Conservation (phyloP, 2,329 filamentous ascomycete genomes). For the Cadophora malorum region DNA sequence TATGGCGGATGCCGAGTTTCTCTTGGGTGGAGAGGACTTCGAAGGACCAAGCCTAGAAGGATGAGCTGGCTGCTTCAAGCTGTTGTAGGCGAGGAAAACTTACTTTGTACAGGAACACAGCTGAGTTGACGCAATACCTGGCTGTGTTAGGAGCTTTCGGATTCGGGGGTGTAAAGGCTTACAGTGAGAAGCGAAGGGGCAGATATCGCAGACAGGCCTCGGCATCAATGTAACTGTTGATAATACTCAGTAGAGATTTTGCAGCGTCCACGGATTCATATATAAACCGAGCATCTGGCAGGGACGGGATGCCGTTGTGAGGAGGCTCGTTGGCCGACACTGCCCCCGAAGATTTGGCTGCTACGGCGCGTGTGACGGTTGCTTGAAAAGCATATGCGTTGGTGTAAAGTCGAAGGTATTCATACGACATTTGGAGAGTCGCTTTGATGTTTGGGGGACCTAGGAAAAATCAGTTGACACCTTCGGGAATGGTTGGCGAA, state of each 20-base stretch:
- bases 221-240: conserved; percentile 64
- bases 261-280: conserved; percentile 69
- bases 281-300: conserved; percentile 68
- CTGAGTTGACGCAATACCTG: conserved; percentile 62
- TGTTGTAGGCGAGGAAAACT: not conserved
- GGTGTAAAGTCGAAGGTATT: conserved; percentile 74
- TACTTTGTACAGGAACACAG: conserved; percentile 69
- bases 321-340: conserved; percentile 44
- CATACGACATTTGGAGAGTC: conserved; percentile 70
- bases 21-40: conserved; percentile 63
- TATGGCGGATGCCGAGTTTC: conserved; percentile 60
- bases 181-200: conserved; percentile 66
- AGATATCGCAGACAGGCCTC: conserved; percentile 64
- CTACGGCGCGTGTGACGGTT: conserved; percentile 58
- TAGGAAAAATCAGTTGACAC: conserved; percentile 39
- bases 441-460: conserved; percentile 70
- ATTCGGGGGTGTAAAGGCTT: conserved; percentile 45
- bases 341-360: conserved; percentile 28
- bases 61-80: not conserved
- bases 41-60: conserved; percentile 57
- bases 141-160: conserved; percentile 1
- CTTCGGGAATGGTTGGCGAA: conserved; percentile 16
- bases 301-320: conserved; percentile 60
- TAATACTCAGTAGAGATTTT: conserved; percentile 63
- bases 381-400: conserved; percentile 79